Evolutionary conservation across 805 yeast genomes (phyloP).

Genomic region (Kuraishia hungarica): DNA sequence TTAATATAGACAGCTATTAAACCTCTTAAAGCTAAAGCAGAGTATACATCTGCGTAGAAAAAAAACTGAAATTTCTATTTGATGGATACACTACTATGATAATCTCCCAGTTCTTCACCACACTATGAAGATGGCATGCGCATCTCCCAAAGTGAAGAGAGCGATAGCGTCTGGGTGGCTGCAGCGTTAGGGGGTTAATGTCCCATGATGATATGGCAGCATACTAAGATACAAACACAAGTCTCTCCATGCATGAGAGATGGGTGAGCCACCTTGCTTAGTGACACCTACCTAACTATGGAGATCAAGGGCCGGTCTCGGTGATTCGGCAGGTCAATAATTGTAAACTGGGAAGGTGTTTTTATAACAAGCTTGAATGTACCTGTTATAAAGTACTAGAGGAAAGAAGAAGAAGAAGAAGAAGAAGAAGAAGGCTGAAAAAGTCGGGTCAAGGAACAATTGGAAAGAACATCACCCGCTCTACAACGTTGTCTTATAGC

Average conservation of each 20-base stretch:
- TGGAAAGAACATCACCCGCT: neutral
- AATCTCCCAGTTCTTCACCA: neutral
- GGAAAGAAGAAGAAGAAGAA: no score
- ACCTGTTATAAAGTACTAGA: no score
- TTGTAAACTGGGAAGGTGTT: no score
- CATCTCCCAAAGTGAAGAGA: no score
- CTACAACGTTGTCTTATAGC: neutral
- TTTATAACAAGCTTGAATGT: no score
- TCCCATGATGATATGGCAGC: neutral
- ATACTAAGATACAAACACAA: neutral
- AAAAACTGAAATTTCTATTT: neutral
- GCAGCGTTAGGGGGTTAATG: no score
- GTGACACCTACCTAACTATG: neutral
- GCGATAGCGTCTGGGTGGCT: no score
- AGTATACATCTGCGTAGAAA: slow-evolving; percentile 1
- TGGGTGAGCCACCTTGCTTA: neutral
- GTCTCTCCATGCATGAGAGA: neutral
- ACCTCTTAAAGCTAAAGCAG: neutral
- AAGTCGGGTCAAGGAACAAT: neutral
- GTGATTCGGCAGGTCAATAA: no score
- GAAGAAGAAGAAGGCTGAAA: no score
- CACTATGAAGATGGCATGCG: neutral
- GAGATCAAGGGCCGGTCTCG: neutral
- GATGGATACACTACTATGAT: neutral
- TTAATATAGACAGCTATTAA: neutral